These are phyloP conservation scores for Ephemerocybe angulata DNA, from an alignment of 768 basidiomycete genomes.

Conservation along the genomic window DNA sequence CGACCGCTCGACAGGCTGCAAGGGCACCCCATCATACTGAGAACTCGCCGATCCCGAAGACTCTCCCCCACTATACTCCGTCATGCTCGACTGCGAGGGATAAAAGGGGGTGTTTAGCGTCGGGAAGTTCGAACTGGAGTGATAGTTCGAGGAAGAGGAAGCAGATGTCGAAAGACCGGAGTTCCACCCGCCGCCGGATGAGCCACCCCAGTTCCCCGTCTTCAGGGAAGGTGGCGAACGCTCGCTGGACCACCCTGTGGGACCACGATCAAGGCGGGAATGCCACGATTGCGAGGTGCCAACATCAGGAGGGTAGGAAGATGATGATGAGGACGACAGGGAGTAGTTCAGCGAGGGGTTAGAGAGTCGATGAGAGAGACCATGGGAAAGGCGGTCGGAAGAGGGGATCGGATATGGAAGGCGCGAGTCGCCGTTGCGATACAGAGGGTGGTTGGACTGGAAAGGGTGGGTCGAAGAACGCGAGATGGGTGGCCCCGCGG, in stretches of 20 bases:
- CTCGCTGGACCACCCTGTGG: not conserved
- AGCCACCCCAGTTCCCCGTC: not conserved
- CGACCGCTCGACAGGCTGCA: not conserved
- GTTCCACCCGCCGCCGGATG: not conserved
- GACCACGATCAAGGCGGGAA: constrained; percentile 9
- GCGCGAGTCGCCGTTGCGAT: constrained; percentile 22
- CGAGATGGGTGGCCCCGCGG: constrained; percentile 17
- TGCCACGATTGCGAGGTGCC: not conserved
- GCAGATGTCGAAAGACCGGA: not conserved
- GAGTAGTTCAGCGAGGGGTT: constrained; percentile 9
- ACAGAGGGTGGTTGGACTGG: constrained; percentile 19
- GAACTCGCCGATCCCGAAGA: not conserved
- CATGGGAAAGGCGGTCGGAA: constrained; percentile 11
- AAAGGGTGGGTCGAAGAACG: constrained; percentile 18
- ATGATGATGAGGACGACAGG: constrained; percentile 7
- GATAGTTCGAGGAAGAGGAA: constrained; percentile 1
- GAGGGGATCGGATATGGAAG: constrained; percentile 18
- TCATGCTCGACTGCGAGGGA: constrained; percentile 7
- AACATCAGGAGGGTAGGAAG: constrained; percentile 2
- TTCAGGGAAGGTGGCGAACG: not conserved
- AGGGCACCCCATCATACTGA: not conserved
- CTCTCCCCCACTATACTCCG: constrained; percentile 2
- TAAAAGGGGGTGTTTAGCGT: constrained; percentile 12
- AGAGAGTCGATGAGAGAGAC: constrained; percentile 17
- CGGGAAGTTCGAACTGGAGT: constrained; percentile 7